These are phyloP conservation scores for Saccharum spontaneum DNA, from an alignment of 176 grass and related monocot species.

Conservation along the genomic window DNA sequence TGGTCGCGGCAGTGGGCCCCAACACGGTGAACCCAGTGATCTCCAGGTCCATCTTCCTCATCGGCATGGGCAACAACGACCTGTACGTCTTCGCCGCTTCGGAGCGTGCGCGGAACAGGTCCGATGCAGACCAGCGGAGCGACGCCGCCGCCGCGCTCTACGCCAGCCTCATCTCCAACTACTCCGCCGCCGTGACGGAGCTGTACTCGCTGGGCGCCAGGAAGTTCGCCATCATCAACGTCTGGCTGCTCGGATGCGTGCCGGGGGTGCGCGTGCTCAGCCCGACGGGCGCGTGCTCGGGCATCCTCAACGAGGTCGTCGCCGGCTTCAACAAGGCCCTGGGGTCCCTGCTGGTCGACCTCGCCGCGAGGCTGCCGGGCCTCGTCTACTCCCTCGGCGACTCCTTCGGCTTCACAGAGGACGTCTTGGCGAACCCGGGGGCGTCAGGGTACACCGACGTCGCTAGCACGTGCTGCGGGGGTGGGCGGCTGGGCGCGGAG, in stretches of 20 bases:
- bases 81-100: conserved; percentile 23
- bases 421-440: background rate
- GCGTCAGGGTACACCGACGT: conserved; percentile 15
- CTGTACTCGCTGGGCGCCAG: conserved; percentile 39
- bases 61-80: conserved; percentile 39
- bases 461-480: conserved; percentile 23
- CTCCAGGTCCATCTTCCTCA: conserved; percentile 37
- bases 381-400: conserved; percentile 40
- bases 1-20: background rate
- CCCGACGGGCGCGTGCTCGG: conserved; percentile 10
- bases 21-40: background rate
- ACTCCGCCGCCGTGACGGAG: conserved; percentile 6
- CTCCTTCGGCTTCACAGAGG: background rate
- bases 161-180: conserved; percentile 33
- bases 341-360: background rate
- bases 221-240: conserved; percentile 34
- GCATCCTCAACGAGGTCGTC: conserved; percentile 19
- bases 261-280: background rate
- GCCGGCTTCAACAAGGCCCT: background rate
- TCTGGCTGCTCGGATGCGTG: conserved; percentile 31
- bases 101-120: background rate
- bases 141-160: conserved; percentile 10
- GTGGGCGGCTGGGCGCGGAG: conserved; percentile 3
- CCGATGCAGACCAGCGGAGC: background rate
- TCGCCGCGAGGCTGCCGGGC: conserved; percentile 16